Percentiles rank a stretch among this genome's conserved stretches.
Evolutionary conservation across 441 rosid genomes (phyloP).

Genomic region (Gossypium armourianum): DNA sequence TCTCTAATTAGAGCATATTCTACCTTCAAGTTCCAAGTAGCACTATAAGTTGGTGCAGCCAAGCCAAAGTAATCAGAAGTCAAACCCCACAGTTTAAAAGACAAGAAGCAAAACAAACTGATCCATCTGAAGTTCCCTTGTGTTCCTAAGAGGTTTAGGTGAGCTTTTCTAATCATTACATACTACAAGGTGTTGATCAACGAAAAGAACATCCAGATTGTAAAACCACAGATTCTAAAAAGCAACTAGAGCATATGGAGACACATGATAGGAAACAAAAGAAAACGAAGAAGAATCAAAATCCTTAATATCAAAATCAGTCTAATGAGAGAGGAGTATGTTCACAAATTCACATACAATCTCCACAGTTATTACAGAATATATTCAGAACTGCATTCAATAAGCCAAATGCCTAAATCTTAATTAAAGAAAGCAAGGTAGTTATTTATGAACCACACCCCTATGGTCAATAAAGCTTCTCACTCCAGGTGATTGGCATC

Average conservation of each 20-base stretch:
- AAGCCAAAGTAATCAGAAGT: not conserved
- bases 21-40: not conserved
- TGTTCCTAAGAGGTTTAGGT: not conserved
- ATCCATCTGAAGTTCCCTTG: not conserved
- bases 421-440: not conserved
- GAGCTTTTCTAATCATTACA: conserved; percentile 3
- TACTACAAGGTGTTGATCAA: not conserved
- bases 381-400: not conserved
- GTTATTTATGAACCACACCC: not conserved
- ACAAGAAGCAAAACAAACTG: not conserved
- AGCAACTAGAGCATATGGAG: not conserved
- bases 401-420: not conserved
- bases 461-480: not conserved
- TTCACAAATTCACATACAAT: not conserved
- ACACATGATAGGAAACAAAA: not conserved
- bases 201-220: not conserved
- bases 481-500: not conserved
- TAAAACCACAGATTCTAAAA: not conserved
- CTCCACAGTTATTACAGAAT: not conserved
- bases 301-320: not conserved
- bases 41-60: not conserved
- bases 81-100: not conserved
- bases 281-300: conserved; percentile 1
- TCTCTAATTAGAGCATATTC: not conserved
- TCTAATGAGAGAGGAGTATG: not conserved